Evolutionary conservation across 1,139 yeast genomes (phyloP), one percentile per base, ranked within the genome.

Genomic region (Candida sojae): DNA sequence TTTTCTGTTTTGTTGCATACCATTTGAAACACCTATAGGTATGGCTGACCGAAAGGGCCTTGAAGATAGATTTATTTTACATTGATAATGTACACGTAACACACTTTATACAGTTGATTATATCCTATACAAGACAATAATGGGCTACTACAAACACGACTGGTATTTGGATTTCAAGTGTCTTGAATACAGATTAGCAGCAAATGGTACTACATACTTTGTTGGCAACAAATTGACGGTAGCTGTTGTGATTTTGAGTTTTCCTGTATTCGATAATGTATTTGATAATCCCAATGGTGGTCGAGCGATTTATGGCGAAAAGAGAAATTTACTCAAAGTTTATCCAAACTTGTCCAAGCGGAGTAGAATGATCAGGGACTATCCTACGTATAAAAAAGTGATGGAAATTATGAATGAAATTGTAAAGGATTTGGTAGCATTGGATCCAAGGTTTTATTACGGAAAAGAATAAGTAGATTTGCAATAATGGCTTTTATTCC

Each of bases 171-270:
- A 73, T 48, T 64, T 78, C 66, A 66, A 68, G 38, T 75, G 64
- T 53, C 63, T 79, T 53, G 82, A 79, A 45, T 57, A 59, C 11
- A 66, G 67, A 48, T 64, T 79, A 47, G 62, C 58, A 36, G 60
- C 66, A 44, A 70, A 75, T 44, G 71, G 73, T 26, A 68, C 73
- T 10, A 80, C 80, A 0, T 80, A 55, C 64, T 80, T 83, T 58
- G 85, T 80, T 10, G 84, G 84, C 2, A 72, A 79, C 50, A 71
- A 71, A 50, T 64, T 84, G 46, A 71, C 84, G 1, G 87, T 75
- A 2, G 89, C 88, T 2, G 89, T 84, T 57, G 70, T 84, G 43
- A 73, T 82, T 17, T 59, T 79, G 47, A 68, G 71, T 21, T 80
- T 74, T 63, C 80, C 37, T 12, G 17, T 34, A 12, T 34, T 13